phyloP scores from a whole-genome alignment of 73 alveolate species.

The Diophrys appendiculata region DNA sequence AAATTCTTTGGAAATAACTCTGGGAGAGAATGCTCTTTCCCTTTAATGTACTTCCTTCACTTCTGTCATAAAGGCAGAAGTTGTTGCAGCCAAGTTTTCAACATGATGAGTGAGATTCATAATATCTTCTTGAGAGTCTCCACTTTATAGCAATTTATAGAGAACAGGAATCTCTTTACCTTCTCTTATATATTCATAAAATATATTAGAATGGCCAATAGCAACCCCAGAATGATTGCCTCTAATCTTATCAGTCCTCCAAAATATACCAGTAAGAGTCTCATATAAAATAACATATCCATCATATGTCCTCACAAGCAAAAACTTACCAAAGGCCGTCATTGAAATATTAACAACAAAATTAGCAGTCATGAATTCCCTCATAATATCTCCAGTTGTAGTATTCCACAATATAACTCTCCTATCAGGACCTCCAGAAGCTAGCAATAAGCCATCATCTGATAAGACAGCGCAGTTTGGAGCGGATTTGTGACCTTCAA shows the following conservation, averaged over 20 bases:
- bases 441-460: constrained; percentile 48
- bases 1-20: neutral
- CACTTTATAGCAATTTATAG: neutral
- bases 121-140: neutral
- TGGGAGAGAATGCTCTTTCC: neutral
- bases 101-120: neutral
- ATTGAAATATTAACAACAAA: constrained; percentile 10
- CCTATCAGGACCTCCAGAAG: constrained; percentile 32
- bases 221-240: constrained; percentile 52
- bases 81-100: neutral
- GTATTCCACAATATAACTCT: constrained; percentile 31
- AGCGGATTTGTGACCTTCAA: constrained; percentile 28
- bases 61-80: neutral
- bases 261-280: constrained; percentile 41
- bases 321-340: constrained; percentile 41
- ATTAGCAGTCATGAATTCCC: constrained; percentile 26
- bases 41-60: neutral
- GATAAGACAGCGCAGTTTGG: constrained; percentile 14
- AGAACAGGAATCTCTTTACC: constrained; percentile 28
- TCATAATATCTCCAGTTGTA: constrained; percentile 21
- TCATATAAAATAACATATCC: constrained; percentile 30
- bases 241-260: constrained; percentile 46
- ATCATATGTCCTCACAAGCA: constrained; percentile 20
- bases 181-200: constrained; percentile 38
- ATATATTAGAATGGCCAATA: constrained; percentile 21